These are phyloP conservation scores for Rhizophora mangle DNA, from an alignment of 345 rosid species.

Conservation along the genomic window DNA sequence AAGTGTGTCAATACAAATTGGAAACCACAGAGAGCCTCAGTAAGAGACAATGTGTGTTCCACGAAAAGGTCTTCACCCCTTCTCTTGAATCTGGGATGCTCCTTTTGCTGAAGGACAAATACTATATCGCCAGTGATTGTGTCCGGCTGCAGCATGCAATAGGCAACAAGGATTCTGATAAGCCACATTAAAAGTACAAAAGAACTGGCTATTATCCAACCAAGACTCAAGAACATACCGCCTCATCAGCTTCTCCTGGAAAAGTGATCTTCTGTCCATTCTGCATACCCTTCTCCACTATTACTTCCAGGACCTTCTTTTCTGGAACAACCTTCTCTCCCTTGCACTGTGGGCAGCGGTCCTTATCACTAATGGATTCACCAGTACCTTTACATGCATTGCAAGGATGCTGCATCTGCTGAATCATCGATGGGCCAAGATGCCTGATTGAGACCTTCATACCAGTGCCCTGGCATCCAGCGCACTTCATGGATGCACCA, in stretches of 20 bases:
- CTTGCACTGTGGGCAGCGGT: conserved; percentile 76
- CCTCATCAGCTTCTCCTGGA: conserved; percentile 91
- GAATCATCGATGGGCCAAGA: conserved; percentile 87
- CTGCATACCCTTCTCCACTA: conserved; percentile 93
- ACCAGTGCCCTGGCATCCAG: conserved; percentile 82
- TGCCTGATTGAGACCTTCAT: conserved; percentile 88
- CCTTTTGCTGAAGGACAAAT: conserved; percentile 82
- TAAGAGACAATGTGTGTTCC: conserved; percentile 71
- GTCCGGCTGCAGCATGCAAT: conserved; percentile 64
- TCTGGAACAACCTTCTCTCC: conserved; percentile 81
- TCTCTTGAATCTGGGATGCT: conserved; percentile 79
- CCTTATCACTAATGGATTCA: conserved; percentile 64
- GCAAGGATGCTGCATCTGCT: conserved; percentile 91
- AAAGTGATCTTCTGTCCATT: conserved; percentile 79
- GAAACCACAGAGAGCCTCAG: conserved; percentile 94
- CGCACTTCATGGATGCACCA: conserved; percentile 69
- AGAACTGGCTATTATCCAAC: neutral
- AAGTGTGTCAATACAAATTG: conserved; percentile 71
- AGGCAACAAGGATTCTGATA: neutral
- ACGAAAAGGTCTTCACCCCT: conserved; percentile 81
- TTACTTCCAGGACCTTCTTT: conserved; percentile 82
- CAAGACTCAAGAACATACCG: conserved; percentile 37
- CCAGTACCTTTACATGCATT: conserved; percentile 91
- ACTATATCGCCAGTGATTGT: conserved; percentile 84
- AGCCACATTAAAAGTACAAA: neutral